A percentile compares a stretch with the other conserved stretches of the same genome.
phyloP scores from a whole-genome alignment of 2,329 filamentous ascomycete species.

The Niveomyces coronatus region DNA sequence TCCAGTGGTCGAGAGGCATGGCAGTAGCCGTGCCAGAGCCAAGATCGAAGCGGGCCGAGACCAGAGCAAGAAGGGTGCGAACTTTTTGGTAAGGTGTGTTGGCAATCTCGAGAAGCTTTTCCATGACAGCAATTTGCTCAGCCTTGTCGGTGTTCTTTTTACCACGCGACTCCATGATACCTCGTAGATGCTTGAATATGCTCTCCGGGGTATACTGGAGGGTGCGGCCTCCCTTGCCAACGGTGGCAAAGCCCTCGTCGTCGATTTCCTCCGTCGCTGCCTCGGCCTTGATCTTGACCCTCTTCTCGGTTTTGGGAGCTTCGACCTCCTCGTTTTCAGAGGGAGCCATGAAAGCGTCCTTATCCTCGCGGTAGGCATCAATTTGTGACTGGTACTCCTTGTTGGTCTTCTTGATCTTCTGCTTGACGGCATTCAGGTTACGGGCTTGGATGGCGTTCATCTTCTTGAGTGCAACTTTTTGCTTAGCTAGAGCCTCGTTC shows the following conservation, averaged over 20 bases:
- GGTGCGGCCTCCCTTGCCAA: conserved; percentile 80
- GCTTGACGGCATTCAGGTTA: conserved; percentile 92
- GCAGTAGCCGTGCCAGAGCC: conserved; percentile 65
- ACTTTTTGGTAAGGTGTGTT: conserved; percentile 88
- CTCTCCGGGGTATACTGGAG: conserved; percentile 92
- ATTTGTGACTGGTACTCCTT: conserved; percentile 86
- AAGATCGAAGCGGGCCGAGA: conserved; percentile 91
- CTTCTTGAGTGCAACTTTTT: conserved; percentile 94
- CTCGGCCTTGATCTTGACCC: conserved; percentile 32
- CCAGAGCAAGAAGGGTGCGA: conserved; percentile 78
- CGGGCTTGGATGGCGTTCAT: conserved; percentile 95
- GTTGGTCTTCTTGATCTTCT: conserved; percentile 98
- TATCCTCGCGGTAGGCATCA: conserved; percentile 75
- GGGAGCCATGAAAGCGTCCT: conserved; percentile 79
- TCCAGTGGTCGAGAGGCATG: conserved; percentile 97
- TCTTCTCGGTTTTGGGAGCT: conserved; percentile 39
- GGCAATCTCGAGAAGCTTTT: conserved; percentile 86
- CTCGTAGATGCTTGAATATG: conserved; percentile 91
- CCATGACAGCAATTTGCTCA: conserved; percentile 96
- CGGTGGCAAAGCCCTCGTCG: conserved; percentile 80
- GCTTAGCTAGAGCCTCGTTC: conserved; percentile 88
- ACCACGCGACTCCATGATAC: conserved; percentile 89
- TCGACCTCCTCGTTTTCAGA: conserved; percentile 58
- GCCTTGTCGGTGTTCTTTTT: conserved; percentile 96
- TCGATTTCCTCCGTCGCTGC: conserved; percentile 47